phyloP scores from a whole-genome alignment of 2,329 filamentous ascomycete genomes.

The Pseudogymnoascus sp. region DNA sequence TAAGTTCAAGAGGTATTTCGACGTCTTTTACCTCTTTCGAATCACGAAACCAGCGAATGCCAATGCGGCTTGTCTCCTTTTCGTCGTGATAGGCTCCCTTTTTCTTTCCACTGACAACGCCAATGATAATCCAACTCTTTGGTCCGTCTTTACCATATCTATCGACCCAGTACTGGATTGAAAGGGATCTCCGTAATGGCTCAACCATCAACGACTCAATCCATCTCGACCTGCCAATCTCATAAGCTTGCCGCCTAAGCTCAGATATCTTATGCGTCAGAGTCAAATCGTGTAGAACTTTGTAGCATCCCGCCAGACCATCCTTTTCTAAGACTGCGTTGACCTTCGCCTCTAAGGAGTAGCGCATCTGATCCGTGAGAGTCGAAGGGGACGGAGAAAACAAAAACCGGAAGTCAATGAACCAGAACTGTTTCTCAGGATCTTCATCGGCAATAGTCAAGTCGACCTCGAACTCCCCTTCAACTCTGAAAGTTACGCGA shows the following conservation, averaged over 20 bases:
- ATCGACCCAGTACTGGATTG: constrained; percentile 84
- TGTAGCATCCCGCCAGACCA: constrained; percentile 73
- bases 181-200: constrained; percentile 68
- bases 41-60: constrained; percentile 75
- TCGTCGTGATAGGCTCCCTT: constrained; percentile 35
- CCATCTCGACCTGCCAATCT: constrained; percentile 66
- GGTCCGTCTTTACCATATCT: constrained; percentile 46
- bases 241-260: constrained; percentile 66
- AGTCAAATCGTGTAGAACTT: constrained; percentile 77
- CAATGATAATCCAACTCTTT: constrained; percentile 89
- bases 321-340: constrained; percentile 63
- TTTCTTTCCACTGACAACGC: constrained; percentile 58
- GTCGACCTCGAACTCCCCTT: constrained; percentile 85
- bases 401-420: constrained; percentile 81
- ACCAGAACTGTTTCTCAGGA: constrained; percentile 76
- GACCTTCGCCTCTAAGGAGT: constrained; percentile 59
- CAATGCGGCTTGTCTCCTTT: constrained; percentile 46
- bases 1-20: constrained; percentile 59
- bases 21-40: constrained; percentile 63
- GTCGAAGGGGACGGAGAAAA: constrained; percentile 61
- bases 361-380: constrained; percentile 55
- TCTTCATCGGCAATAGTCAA: constrained; percentile 85
- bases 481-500: constrained; percentile 79
- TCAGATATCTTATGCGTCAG: constrained; percentile 86
- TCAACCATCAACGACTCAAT: constrained; percentile 70